A percentile compares a stretch with the other conserved stretches of the same genome.
These are phyloP conservation scores for Cyphellophora attinorum DNA, from an alignment of 2,329 filamentous ascomycete genomes.

Conservation along the genomic window DNA sequence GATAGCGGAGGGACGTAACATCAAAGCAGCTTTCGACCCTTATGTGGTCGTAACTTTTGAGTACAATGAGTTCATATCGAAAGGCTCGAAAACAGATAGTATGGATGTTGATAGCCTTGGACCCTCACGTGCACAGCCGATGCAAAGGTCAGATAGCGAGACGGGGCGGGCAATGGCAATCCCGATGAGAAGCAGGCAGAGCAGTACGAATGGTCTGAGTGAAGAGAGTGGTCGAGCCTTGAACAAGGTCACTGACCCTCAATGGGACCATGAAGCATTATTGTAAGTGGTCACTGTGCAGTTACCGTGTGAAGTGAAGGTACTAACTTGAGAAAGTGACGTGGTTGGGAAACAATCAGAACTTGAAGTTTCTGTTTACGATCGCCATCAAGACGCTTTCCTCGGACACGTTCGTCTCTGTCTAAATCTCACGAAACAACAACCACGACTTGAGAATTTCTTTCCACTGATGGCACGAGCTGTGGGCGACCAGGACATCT, in stretches of 20 bases:
- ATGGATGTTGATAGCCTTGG: constrained; percentile 54
- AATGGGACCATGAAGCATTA: constrained; percentile 89
- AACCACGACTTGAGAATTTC: constrained; percentile 72
- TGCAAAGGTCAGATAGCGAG: constrained; percentile 67
- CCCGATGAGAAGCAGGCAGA: constrained; percentile 92
- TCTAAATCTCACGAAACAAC: constrained; percentile 58
- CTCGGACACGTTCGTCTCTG: constrained; percentile 81
- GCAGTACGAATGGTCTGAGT: constrained; percentile 79
- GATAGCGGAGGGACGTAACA: constrained; percentile 73
- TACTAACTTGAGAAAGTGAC: constrained; percentile 62
- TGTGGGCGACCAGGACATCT: constrained; percentile 65
- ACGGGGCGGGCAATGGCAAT: constrained; percentile 83
- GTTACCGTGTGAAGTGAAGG: constrained; percentile 2
- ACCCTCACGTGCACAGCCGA: constrained; percentile 42
- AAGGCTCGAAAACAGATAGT: constrained; percentile 60
- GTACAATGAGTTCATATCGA: constrained; percentile 89
- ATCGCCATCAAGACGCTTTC: constrained; percentile 80
- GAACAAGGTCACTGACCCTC: constrained; percentile 67
- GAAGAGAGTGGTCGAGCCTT: constrained; percentile 54
- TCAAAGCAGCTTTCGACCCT: constrained; percentile 75
- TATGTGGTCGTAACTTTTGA: constrained; percentile 97
- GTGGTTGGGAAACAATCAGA: constrained; percentile 85
- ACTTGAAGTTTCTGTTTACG: constrained; percentile 89
- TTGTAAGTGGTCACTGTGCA: constrained; percentile 57
- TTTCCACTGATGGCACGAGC: constrained; percentile 72